These are phyloP conservation scores for Pseudogymnoascus destructans DNA, from an alignment of 2,329 filamentous ascomycete genomes.

Conservation along the genomic window DNA sequence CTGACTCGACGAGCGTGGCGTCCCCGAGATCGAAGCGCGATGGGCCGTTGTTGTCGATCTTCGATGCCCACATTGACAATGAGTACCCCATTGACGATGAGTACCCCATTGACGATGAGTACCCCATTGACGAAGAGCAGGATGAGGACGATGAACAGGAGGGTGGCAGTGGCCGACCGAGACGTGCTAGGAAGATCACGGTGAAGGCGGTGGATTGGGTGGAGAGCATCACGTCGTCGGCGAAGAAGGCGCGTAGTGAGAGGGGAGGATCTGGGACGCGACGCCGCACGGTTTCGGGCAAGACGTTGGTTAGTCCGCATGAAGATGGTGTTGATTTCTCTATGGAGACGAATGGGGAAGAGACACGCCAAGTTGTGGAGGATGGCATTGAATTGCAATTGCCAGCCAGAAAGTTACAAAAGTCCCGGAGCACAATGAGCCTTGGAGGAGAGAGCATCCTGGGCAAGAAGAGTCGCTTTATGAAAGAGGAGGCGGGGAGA, in stretches of 20 bases:
- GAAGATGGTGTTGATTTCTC: constrained; percentile 22
- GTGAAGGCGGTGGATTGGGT: constrained; percentile 20
- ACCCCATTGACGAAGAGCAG: background rate
- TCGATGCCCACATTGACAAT: background rate
- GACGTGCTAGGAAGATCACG: constrained; percentile 38
- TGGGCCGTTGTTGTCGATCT: constrained; percentile 19
- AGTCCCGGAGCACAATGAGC: constrained; percentile 22
- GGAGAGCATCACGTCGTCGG: background rate
- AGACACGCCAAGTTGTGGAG: constrained; percentile 22
- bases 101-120: background rate
- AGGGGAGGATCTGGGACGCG: constrained; percentile 20
- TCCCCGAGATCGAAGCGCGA: constrained; percentile 30
- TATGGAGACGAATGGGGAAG: constrained; percentile 19
- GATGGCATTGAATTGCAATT: constrained; percentile 34
- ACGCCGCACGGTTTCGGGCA: constrained; percentile 35
- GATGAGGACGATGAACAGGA: background rate
- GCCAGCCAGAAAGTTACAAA: constrained; percentile 30
- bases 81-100: no score
- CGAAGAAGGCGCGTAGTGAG: background rate
- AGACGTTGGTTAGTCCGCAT: constrained; percentile 23
- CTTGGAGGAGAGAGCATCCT: constrained; percentile 17
- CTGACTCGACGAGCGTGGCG: constrained; percentile 46
- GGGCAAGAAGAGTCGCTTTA: constrained; percentile 19
- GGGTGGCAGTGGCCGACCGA: background rate
- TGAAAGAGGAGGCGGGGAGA: constrained; percentile 22